Evolutionary conservation across 176 grass and related monocot species (phyloP), one percentile per base, ranked within the genome.

Genomic region (Pharus latifolius): DNA sequence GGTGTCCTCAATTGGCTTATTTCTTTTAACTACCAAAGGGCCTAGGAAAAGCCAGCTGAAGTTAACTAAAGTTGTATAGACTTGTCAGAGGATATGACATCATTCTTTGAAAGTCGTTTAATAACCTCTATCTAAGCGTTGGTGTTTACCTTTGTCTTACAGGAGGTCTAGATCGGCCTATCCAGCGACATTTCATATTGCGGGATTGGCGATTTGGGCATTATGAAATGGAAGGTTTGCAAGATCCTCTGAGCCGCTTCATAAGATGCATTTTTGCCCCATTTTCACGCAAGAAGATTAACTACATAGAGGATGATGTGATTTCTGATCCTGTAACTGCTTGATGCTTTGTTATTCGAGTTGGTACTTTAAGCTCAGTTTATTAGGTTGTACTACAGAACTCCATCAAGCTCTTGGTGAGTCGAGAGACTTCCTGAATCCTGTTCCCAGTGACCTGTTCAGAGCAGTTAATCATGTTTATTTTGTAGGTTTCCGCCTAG

Each of bases 151-250:
- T 66, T 72, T 54, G 25, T 74, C 41, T 57, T 68, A 64, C 61
- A 98, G 94, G 94, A 47, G 89, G 89, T 42, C 70, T 98, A 19
- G 94, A 92, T 69, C 78, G 78, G 53, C 94, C 94, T 84, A 88
- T 90, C 70, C 74, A 85, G 38, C 70, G 94, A 73, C 47, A 78
- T 33, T 92, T 92, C 26, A 45, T 87, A 38, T 67, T 82, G 49
- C 80, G 86, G 45, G 89, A 98, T 74, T 98, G 86, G 94, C 61
- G 86, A 45, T 98, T 98, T 50, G 94, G 94, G 33, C 89, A 90
- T 67, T 98, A 92, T 81, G 84, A 98, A 90, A 93, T 90, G 78
- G 81, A 90, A 80, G 89, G 94, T 3, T 85, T 98, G 72, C 94
- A 90, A 78, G 94, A 98, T 67, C 86, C 81, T 32, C 58, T 98